phyloP scores from a whole-genome alignment of 83 land plant genomes.

The Larix sibirica region DNA sequence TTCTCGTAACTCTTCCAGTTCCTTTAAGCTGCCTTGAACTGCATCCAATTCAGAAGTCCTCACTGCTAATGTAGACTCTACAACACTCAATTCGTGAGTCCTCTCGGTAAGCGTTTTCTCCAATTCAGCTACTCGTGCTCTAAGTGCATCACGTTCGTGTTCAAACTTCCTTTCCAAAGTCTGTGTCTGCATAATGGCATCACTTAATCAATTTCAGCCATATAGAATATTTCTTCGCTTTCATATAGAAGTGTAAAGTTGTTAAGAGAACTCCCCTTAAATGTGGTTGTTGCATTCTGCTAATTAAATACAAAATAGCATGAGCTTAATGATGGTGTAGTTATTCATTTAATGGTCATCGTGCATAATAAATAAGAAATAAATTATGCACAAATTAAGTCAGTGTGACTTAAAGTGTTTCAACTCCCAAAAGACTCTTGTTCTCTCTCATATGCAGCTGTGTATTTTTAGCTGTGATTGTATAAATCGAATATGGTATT shows the following conservation, averaged over 20 bases:
- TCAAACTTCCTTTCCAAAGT: constrained; percentile 47
- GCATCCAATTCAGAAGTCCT: constrained; percentile 55
- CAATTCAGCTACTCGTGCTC: constrained; percentile 48
- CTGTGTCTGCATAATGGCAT: constrained; percentile 36
- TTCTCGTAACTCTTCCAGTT: constrained; percentile 82
- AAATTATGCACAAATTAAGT: no score
- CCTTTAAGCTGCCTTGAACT: constrained; percentile 65
- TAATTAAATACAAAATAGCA: neutral
- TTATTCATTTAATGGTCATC: no score
- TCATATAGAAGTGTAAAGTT: neutral
- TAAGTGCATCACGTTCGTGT: constrained; percentile 61
- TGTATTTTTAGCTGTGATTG: no score
- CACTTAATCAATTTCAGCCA: neutral
- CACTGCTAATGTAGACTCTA: constrained; percentile 49
- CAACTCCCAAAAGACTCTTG: no score
- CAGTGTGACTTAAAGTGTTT: no score
- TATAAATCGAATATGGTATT: no score
- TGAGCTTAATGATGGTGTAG: neutral
- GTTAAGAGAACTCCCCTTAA: neutral
- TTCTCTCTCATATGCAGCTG: no score
- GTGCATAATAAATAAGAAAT: no score
- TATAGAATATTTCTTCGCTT: neutral
- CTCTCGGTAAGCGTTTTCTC: constrained; percentile 60
- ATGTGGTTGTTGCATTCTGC: neutral
- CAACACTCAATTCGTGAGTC: constrained; percentile 44